These are phyloP conservation scores for Lepiota subincarnata DNA, from an alignment of 768 basidiomycete genomes.

Conservation along the genomic window DNA sequence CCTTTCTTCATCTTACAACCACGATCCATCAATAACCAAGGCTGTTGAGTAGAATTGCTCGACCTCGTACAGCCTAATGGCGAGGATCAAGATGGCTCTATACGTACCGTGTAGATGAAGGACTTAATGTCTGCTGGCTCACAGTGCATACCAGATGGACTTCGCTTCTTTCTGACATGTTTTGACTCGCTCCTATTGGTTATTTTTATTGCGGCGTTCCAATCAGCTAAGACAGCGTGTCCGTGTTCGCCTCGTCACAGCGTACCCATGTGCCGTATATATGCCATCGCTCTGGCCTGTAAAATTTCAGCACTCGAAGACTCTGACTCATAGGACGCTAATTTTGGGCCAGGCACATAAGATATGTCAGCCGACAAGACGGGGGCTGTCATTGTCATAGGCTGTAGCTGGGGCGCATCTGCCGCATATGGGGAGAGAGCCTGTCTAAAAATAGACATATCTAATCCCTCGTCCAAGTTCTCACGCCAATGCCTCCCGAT, in stretches of 20 bases:
- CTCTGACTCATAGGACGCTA: too few relatives aligned
- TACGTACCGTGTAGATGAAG: slow-evolving; percentile 36
- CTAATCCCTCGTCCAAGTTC: background rate
- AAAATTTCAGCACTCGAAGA: too few relatives aligned
- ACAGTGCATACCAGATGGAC: slow-evolving; percentile 30
- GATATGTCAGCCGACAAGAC: too few relatives aligned
- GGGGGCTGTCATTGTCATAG: too few relatives aligned
- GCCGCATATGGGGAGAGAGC: too few relatives aligned
- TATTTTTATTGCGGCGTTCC: background rate
- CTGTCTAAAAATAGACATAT: too few relatives aligned
- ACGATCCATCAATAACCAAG: slow-evolving; percentile 65
- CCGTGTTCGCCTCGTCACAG: background rate
- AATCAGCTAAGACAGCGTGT: too few relatives aligned
- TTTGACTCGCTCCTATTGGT: background rate
- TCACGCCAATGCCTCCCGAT: background rate
- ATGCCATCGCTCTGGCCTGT: too few relatives aligned
- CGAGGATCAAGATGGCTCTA: slow-evolving; percentile 62
- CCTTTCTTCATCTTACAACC: slow-evolving; percentile 43
- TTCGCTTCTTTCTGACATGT: slow-evolving; percentile 58
- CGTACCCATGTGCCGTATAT: too few relatives aligned
- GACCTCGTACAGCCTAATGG: slow-evolving; percentile 67
- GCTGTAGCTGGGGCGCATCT: too few relatives aligned
- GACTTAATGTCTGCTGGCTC: slow-evolving; percentile 65
- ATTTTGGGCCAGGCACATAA: too few relatives aligned
- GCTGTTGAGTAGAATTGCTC: slow-evolving; percentile 42